Evolutionary conservation across 2,329 filamentous ascomycete species (phyloP), one percentile per base, ranked within the genome.

Genomic region (Xylariaceae sp.): DNA sequence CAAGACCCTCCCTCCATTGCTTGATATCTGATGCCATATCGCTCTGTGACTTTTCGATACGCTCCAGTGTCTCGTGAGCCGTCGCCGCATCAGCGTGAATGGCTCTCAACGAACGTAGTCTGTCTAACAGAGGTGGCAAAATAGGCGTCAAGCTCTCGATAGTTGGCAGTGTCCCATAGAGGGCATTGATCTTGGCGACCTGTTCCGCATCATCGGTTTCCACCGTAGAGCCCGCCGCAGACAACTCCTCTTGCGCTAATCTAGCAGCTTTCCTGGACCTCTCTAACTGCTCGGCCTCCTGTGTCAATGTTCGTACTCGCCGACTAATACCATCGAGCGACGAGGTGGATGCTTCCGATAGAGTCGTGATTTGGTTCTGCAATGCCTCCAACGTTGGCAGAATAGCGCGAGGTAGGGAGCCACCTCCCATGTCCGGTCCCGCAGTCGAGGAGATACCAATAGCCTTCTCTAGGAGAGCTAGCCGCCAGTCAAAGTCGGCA

Each of bases 51-150:
- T 81, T 84, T 74, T 96, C 92, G 47, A 97, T 80, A 53, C 84
- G 84, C 56, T 88, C 86, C 55, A 99, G 77, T 6, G 87, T 89
- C 67, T 90, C 86, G 61, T 86, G 86, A 1, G 93, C 93, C 37
- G 85, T 85, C 30, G 90, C 92, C 0, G 94, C 94, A 67, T 92
- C 90, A 0, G 90, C 86, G 70, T 99, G 94, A 53, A 97, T 88
- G 11, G 87, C 85, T 60, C 90, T 83, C 58, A 99, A 78, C 7
- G 91, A 95, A 59, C 92, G 83, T 54, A 99, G 77, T 30, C 94
- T 84, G 68, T 97, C 92, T 9, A 99, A 80, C 8, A 97, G 80
- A 4, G 90, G 84, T 1, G 94, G 93, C 3, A 99, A 81, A 15
- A 96, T 80, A 0, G 94, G 94, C 4, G 90, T 83, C 6, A 99